Evolutionary conservation across 139 green algal genomes (phyloP).

Genomic region (Coelastrella sp.): DNA sequence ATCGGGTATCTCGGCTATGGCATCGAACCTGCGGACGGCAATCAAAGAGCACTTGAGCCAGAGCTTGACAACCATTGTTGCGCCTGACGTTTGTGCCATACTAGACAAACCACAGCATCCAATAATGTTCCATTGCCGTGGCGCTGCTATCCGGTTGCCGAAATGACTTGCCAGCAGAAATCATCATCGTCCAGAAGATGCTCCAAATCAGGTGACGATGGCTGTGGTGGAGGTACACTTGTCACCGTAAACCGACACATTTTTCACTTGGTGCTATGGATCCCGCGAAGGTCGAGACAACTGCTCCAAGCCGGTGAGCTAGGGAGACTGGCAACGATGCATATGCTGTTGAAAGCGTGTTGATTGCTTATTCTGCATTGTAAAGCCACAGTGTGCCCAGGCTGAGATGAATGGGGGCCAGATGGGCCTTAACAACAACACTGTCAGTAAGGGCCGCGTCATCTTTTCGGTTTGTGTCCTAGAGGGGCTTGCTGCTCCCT

Average conservation of each 20-base stretch:
- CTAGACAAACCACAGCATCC: background rate
- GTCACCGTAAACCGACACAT: conserved; percentile 34
- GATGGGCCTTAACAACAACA: background rate
- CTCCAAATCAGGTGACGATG: background rate
- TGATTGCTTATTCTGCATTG: too few relatives aligned
- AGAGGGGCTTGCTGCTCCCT: too few relatives aligned
- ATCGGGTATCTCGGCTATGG: conserved; percentile 32
- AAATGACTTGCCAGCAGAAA: conserved; percentile 28
- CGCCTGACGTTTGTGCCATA: too few relatives aligned
- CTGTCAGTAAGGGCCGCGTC: background rate
- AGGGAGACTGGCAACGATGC: too few relatives aligned
- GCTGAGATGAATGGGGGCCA: background rate
- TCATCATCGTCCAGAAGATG: conserved; percentile 16
- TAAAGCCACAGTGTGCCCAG: too few relatives aligned
- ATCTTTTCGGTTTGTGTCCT: background rate
- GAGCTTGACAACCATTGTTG: background rate
- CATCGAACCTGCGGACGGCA: conserved; percentile 13
- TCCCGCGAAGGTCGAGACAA: background rate
- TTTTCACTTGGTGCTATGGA: too few relatives aligned
- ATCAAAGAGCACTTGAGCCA: background rate
- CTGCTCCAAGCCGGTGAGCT: background rate
- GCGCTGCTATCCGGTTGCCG: background rate
- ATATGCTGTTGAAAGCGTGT: too few relatives aligned
- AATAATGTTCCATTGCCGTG: background rate
- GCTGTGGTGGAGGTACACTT: background rate